Evolutionary conservation across 257 asterid species (phyloP), one percentile per base, ranked within the genome.

Genomic region (Solanum sitiens): DNA sequence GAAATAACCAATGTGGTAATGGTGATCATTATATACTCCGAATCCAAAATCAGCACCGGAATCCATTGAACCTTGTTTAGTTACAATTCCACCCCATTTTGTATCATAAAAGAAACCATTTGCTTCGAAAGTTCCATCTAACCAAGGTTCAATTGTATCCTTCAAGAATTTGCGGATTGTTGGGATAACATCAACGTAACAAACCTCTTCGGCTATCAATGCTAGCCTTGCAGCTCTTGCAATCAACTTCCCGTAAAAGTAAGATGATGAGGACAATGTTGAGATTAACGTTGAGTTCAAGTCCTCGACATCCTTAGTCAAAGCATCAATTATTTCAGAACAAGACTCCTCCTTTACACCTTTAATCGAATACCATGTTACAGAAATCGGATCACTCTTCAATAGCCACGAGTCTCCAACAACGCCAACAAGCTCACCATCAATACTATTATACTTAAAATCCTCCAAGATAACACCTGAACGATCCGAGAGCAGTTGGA

Each of bases 211-310:
- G 15, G 98, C 95, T 82, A 95, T 94, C 71, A 95, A 90, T 25
- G 93, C 98, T 20, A 94, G 89, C 87, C 98, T 94, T 35, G 98
- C 98, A 14, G 96, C 98, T 86, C 98, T 90, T 40, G 98, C 98
- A 37, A 95, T 89, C 87, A 93, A 86, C 77, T 95, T 95, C 44
- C 91, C 98, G 67, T 91, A 94, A 56, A 93, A 95, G 89, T 95
- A 95, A n/a, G 98, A 94, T 1, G 98, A 95, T 2, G 98, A 23
- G 13, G 39, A 68, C 25, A 59, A 7, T 1, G 96, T 94, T 4
- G 93, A 83, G 68, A 93, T 90, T 15, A 91, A 37, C 45, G 86
- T 71, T 23, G 93, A 86, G 87, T 93, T 87, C 86, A 95, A 87
- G 32, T 90, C 88, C 50, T 75, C 91, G 9, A 95, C 98, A 87